Conservation (phyloP, 139 green algal species). For the Chlorella ohadii region DNA sequence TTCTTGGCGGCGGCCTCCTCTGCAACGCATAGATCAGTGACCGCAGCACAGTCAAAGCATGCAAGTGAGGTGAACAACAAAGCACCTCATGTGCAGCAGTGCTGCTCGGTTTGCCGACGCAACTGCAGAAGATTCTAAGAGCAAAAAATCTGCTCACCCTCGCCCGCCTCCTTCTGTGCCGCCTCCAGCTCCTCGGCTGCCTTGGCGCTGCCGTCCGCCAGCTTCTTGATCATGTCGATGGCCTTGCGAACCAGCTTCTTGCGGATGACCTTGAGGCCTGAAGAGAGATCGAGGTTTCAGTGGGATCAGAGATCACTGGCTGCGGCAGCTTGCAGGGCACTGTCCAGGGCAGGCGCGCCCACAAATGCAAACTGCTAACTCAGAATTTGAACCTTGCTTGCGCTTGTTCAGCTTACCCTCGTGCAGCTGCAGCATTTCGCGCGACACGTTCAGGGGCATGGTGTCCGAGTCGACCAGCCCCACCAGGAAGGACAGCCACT, state of each 20-base stretch:
- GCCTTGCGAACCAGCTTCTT: constrained; percentile 97
- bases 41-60: too few species aligned
- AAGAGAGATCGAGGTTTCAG: background rate
- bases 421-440: constrained; percentile 96
- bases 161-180: constrained; percentile 36
- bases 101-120: too few species aligned
- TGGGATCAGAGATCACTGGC: background rate
- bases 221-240: constrained; percentile 93
- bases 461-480: constrained; percentile 98
- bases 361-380: too few species aligned
- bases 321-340: too few species aligned
- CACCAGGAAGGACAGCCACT: constrained; percentile 84
- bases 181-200: constrained; percentile 30
- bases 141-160: too few species aligned
- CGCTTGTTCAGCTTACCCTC: too few species aligned
- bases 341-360: too few species aligned
- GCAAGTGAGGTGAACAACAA: too few species aligned
- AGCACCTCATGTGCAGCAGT: too few species aligned
- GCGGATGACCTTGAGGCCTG: constrained; percentile 96
- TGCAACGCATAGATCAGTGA: too few species aligned
- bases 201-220: constrained; percentile 75
- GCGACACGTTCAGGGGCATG: constrained; percentile 92
- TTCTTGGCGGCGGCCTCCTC: constrained; percentile 38
- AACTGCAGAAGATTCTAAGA: too few species aligned
- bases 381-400: too few species aligned